phyloP scores from a whole-genome alignment of 441 rosid species.

The Manihot esculenta region DNA sequence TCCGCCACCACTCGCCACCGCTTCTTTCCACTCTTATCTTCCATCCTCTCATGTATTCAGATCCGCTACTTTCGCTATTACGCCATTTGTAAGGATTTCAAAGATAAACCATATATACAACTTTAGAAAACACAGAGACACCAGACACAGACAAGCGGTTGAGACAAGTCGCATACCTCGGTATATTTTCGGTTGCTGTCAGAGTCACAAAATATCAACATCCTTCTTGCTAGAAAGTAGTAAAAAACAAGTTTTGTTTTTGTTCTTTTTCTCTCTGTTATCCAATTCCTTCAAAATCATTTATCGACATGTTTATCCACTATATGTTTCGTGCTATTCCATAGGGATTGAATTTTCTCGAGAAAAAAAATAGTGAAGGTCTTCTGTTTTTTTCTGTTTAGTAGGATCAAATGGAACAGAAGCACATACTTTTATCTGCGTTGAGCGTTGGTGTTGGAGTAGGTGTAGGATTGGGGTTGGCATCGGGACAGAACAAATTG shows the following conservation, averaged over 20 bases:
- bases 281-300: neutral
- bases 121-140: constrained; percentile 1
- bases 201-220: neutral
- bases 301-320: no score
- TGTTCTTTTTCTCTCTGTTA: neutral
- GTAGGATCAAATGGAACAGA: constrained; percentile 55
- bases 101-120: neutral
- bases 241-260: no score
- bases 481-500: constrained; percentile 65
- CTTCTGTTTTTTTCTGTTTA: neutral
- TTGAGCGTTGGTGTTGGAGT: constrained; percentile 72
- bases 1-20: constrained; percentile 11
- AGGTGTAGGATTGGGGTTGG: constrained; percentile 58
- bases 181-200: constrained; percentile 14
- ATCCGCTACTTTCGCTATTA: constrained; percentile 27
- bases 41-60: constrained; percentile 22
- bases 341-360: neutral
- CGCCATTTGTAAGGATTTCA: neutral
- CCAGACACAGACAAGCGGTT: constrained; percentile 13
- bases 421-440: constrained; percentile 56
- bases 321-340: no score
- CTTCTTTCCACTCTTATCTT: constrained; percentile 2
- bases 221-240: neutral
- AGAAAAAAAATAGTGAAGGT: neutral
- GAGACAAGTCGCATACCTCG: constrained; percentile 14